These are phyloP conservation scores for Cyclotella cryptica DNA, from an alignment of 108 stramenopile species.

Conservation along the genomic window DNA sequence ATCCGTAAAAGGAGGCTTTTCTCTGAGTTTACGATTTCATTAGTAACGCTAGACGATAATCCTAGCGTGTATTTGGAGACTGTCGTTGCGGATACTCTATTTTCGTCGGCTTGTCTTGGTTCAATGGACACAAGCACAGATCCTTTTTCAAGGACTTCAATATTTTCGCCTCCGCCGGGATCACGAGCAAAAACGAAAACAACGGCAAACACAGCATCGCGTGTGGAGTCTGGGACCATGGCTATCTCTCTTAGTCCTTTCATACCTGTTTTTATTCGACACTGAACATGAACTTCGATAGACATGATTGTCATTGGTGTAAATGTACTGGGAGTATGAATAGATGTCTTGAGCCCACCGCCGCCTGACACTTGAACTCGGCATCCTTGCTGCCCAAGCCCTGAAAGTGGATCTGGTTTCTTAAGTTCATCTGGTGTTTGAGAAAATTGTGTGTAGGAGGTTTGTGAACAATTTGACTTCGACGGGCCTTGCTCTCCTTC, in stretches of 20 bases:
- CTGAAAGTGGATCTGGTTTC: constrained; percentile 63
- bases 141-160: constrained; percentile 76
- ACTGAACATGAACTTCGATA: constrained; percentile 89
- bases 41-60: constrained; percentile 43
- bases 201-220: constrained; percentile 76
- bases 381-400: constrained; percentile 84
- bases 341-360: constrained; percentile 80
- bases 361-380: constrained; percentile 75
- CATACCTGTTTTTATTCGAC: constrained; percentile 65
- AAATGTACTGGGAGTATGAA: constrained; percentile 51
- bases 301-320: constrained; percentile 84
- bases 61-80: constrained; percentile 54
- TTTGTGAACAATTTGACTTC: constrained; percentile 19
- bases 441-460: constrained; percentile 46
- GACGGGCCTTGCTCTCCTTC: not conserved
- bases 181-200: constrained; percentile 75
- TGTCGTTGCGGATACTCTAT: not conserved
- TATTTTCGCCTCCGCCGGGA: constrained; percentile 83
- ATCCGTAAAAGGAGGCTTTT: constrained; percentile 67
- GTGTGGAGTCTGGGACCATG: constrained; percentile 76
- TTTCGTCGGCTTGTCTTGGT: constrained; percentile 41
- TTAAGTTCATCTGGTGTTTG: constrained; percentile 27
- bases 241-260: constrained; percentile 79
- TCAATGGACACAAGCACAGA: constrained; percentile 67
- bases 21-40: constrained; percentile 70